Conservation (phyloP, 2,329 filamentous ascomycete species). For the Grosmannia serpens region DNA sequence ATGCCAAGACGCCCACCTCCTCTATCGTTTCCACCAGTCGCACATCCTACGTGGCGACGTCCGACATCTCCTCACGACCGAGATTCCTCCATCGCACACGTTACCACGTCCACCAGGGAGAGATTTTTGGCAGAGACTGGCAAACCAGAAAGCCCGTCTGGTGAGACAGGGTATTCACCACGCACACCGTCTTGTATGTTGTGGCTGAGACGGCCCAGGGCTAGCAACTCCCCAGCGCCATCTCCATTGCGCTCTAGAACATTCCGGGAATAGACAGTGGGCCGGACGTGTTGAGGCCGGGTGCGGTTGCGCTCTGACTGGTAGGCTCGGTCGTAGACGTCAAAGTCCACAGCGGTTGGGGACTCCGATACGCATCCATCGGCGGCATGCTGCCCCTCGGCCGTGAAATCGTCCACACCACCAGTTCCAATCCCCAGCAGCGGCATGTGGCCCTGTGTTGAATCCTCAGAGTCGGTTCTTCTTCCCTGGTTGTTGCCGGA, state of each 20-base stretch:
- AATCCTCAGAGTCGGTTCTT: constrained; percentile 44
- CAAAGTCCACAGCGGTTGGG: constrained; percentile 70
- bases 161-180: not conserved
- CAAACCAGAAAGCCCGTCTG: not conserved
- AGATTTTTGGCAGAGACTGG: not conserved
- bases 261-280: constrained; percentile 27
- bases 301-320: constrained; percentile 71
- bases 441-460: constrained; percentile 47
- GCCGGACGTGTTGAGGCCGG: constrained; percentile 25
- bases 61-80: not conserved
- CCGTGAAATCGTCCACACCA: constrained; percentile 33
- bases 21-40: not conserved
- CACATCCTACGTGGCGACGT: not conserved
- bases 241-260: not conserved
- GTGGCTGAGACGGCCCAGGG: not conserved
- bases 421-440: constrained; percentile 70
- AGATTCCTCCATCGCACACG: constrained; percentile 1
- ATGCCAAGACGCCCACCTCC: not conserved
- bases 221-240: not conserved
- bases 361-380: constrained; percentile 60
- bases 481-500: constrained; percentile 32
- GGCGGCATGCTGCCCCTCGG: constrained; percentile 26
- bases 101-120: not conserved
- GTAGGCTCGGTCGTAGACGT: constrained; percentile 84
- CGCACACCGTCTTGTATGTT: not conserved